A percentile compares a stretch with the other conserved stretches of the same genome.
phyloP scores from a whole-genome alignment of 164 flowering plant species.

The Aristolochia fimbriata region DNA sequence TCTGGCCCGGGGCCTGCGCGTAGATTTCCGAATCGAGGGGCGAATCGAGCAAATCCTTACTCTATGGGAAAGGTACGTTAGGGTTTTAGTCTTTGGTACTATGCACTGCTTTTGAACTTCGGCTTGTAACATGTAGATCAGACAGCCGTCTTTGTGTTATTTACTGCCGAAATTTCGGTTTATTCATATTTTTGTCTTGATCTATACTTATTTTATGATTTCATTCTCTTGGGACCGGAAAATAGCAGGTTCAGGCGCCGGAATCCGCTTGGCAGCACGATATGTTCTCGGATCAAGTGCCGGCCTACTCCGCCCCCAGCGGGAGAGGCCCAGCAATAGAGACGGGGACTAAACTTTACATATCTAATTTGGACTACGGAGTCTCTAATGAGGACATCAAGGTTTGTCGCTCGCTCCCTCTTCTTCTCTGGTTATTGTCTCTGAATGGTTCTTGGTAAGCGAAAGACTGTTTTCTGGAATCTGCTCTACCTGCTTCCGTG shows the following conservation, averaged over 20 bases:
- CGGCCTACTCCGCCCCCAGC: conserved; percentile 12
- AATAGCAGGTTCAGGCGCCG: conserved; percentile 43
- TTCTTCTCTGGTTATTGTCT: background rate
- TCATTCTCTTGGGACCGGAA: conserved; percentile 2
- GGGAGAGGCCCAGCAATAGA: conserved; percentile 53
- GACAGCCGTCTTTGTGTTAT: background rate
- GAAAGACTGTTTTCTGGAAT: background rate
- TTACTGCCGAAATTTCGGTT: background rate
- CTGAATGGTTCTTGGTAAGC: background rate
- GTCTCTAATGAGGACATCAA: conserved; percentile 85
- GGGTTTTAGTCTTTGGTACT: conserved; percentile 5
- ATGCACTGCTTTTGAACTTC: too few species aligned
- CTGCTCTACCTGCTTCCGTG: background rate
- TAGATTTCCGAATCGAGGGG: conserved; percentile 45
- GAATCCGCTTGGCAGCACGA: conserved; percentile 73
- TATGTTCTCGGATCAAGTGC: conserved; percentile 44
- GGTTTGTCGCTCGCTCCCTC: conserved; percentile 26
- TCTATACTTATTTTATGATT: background rate
- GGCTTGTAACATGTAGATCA: too few species aligned
- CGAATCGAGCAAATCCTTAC: conserved; percentile 60
- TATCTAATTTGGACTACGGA: conserved; percentile 76
- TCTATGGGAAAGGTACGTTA: conserved; percentile 38
- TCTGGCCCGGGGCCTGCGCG: conserved; percentile 72
- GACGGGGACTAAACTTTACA: conserved; percentile 83
- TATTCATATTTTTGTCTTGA: background rate